Percentiles rank a stretch among this genome's conserved stretches.
phyloP scores from a whole-genome alignment of 2,329 filamentous ascomycete species.

The Endoconidiophora laricicola region DNA sequence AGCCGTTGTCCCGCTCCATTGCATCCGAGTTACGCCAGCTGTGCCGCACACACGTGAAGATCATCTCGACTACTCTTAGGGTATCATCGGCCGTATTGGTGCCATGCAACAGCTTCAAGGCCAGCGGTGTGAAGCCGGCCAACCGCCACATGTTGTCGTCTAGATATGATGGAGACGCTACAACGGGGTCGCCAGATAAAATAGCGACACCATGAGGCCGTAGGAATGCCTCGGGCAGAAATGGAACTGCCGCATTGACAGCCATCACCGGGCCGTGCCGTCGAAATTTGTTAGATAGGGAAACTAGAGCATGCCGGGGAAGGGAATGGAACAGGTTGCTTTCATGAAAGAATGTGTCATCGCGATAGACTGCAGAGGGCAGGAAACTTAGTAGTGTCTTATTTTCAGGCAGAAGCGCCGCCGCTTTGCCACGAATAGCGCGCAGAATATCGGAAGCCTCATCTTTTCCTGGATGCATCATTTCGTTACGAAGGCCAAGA shows the following conservation, averaged over 20 bases:
- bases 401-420: conserved; percentile 62
- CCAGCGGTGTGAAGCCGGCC: conserved; percentile 76
- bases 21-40: conserved; percentile 98
- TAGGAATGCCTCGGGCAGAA: conserved; percentile 75
- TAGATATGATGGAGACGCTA: conserved; percentile 64
- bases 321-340: conserved; percentile 59
- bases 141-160: conserved; percentile 89
- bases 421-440: conserved; percentile 74
- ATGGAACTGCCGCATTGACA: conserved; percentile 75
- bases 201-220: conserved; percentile 66
- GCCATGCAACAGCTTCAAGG: conserved; percentile 68
- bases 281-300: conserved; percentile 51
- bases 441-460: conserved; percentile 81
- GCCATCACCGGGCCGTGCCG: conserved; percentile 63
- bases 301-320: conserved; percentile 53
- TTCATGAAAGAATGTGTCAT: conserved; percentile 65
- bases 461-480: conserved; percentile 75
- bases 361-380: conserved; percentile 61
- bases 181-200: conserved; percentile 66
- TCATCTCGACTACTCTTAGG: conserved; percentile 60
- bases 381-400: conserved; percentile 72
- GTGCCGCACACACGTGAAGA: conserved; percentile 71
- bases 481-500: conserved; percentile 79
- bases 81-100: conserved; percentile 55
- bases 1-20: conserved; percentile 92